These are phyloP conservation scores for Boletus tylopilopsis DNA, from an alignment of 768 basidiomycete genomes.

Conservation along the genomic window DNA sequence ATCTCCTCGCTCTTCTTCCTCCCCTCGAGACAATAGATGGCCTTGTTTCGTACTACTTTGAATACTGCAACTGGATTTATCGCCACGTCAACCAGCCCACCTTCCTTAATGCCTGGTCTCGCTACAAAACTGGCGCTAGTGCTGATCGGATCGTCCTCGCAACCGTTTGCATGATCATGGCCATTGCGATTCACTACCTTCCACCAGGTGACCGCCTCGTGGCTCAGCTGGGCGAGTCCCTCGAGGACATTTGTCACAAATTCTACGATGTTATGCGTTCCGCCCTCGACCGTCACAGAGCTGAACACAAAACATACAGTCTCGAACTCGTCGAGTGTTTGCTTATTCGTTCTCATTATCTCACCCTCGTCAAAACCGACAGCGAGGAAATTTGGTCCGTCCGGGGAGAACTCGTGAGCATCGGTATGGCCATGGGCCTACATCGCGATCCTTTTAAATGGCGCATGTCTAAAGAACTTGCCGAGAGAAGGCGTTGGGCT, in stretches of 20 bases:
- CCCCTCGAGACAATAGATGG: slow-evolving; percentile 65
- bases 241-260: slow-evolving; percentile 58
- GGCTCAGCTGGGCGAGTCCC: slow-evolving; percentile 45
- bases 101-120: slow-evolving; percentile 65
- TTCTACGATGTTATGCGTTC: slow-evolving; percentile 68
- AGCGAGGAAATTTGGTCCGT: slow-evolving; percentile 80
- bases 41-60: slow-evolving; percentile 74
- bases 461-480: slow-evolving; percentile 62
- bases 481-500: slow-evolving; percentile 80
- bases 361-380: slow-evolving; percentile 69
- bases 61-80: slow-evolving; percentile 87
- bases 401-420: slow-evolving; percentile 67
- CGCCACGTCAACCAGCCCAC: slow-evolving; percentile 66
- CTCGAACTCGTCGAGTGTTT: slow-evolving; percentile 76
- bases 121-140: slow-evolving; percentile 63
- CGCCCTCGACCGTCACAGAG: slow-evolving; percentile 58
- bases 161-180: slow-evolving; percentile 72
- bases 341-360: slow-evolving; percentile 67
- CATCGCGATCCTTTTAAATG: slow-evolving; percentile 84
- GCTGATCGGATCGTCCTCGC: slow-evolving; percentile 68
- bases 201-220: slow-evolving; percentile 62
- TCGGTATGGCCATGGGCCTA: slow-evolving; percentile 78
- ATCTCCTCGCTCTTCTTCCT: slow-evolving; percentile 66
- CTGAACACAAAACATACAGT: slow-evolving; percentile 56
- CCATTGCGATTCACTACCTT: slow-evolving; percentile 69